Conservation (phyloP, 495 filamentous ascomycete species). For the Hypoxylon intermedium region DNA sequence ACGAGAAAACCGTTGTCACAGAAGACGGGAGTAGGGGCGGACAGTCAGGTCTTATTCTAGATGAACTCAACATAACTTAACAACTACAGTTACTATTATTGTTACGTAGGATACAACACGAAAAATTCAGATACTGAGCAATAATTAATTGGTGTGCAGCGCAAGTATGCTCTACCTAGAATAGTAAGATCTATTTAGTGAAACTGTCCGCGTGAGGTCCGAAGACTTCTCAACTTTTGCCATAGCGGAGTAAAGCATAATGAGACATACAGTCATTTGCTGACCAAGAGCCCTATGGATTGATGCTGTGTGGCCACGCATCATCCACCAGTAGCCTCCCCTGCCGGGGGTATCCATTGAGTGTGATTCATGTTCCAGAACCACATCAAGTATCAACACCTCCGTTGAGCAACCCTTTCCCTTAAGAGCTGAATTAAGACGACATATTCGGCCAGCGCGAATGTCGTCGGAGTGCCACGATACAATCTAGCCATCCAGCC, state of each 20-base stretch:
- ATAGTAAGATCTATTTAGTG: not conserved
- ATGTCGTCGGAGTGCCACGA: conserved; percentile 48
- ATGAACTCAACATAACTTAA: conserved; percentile 53
- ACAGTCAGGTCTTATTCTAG: conserved; percentile 59
- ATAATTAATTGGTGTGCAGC: not conserved
- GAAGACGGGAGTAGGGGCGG: conserved; percentile 75
- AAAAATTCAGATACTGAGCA: not conserved
- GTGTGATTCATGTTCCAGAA: conserved; percentile 15
- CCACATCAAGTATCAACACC: conserved; percentile 11
- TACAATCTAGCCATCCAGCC: conserved; percentile 42
- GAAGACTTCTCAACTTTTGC: not conserved
- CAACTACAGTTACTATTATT: not conserved
- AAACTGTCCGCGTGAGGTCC: not conserved
- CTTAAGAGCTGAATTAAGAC: conserved; percentile 50
- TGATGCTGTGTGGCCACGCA: not conserved
- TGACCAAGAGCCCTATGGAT: not conserved
- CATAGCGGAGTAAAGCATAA: not conserved
- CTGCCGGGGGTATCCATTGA: too few relatives aligned
- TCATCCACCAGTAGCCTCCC: too few relatives aligned
- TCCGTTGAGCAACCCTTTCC: conserved; percentile 24
- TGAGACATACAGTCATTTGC: not conserved
- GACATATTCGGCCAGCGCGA: conserved; percentile 71
- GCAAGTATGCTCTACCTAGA: not conserved
- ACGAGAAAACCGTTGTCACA: conserved; percentile 49
- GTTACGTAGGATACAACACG: not conserved